phyloP scores from a whole-genome alignment of 176 grass and related monocot genomes.

The Avena insularis region DNA sequence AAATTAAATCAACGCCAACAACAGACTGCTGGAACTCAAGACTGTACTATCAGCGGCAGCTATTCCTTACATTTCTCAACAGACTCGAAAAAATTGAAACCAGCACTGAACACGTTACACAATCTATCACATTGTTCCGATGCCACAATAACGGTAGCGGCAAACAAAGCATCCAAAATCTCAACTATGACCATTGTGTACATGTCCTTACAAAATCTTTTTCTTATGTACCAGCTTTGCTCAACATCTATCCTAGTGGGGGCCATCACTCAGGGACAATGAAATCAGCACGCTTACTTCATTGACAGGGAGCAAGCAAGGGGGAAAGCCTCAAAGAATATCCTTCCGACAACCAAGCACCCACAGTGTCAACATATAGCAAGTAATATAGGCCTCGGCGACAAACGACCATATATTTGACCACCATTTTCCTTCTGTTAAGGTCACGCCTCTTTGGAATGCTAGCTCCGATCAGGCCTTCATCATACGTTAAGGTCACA shows the following conservation, averaged over 20 bases:
- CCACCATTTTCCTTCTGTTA: slow-evolving; percentile 26
- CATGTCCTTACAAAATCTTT: slow-evolving; percentile 62
- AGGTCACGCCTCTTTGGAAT: slow-evolving; percentile 2
- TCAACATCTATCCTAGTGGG: slow-evolving; percentile 59
- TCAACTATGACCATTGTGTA: slow-evolving; percentile 55
- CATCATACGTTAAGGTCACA: background rate
- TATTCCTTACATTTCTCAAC: slow-evolving; percentile 42
- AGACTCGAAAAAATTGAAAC: slow-evolving; percentile 30
- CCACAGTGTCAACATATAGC: background rate
- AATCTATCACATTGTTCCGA: slow-evolving; percentile 47
- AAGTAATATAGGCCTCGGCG: slow-evolving; percentile 32
- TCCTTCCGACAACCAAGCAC: slow-evolving; percentile 25
- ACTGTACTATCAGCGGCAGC: slow-evolving; percentile 21
- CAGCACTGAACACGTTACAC: slow-evolving; percentile 51
- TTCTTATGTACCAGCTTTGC: slow-evolving; percentile 68
- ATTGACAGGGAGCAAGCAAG: slow-evolving; percentile 33
- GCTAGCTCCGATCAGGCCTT: slow-evolving; percentile 1
- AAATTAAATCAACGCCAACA: slow-evolving; percentile 5
- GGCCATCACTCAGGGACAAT: slow-evolving; percentile 43
- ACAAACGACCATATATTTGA: slow-evolving; percentile 12
- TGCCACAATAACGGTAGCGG: slow-evolving; percentile 26
- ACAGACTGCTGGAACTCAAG: slow-evolving; percentile 27
- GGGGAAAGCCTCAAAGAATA: slow-evolving; percentile 32
- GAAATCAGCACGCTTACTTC: slow-evolving; percentile 43
- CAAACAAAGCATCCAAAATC: slow-evolving; percentile 44